phyloP scores from a whole-genome alignment of 1,284 basidiomycete species.

The Neotropicomus parvogracilis region DNA sequence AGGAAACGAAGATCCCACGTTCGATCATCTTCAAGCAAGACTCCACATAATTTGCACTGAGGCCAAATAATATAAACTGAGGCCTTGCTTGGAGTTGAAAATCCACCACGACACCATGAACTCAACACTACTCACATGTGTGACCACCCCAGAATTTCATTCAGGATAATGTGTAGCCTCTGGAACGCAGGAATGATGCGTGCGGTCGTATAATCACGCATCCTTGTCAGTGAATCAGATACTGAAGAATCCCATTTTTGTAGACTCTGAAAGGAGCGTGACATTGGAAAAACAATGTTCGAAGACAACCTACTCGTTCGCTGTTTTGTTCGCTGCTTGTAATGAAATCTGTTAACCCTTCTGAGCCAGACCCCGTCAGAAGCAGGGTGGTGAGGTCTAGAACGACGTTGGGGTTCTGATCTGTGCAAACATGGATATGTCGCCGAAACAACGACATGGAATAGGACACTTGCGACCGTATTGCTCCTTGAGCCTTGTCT shows the following conservation, averaged over 20 bases:
- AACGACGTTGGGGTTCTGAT: conserved; percentile 56
- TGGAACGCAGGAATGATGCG: conserved; percentile 70
- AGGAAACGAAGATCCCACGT: conserved; percentile 57
- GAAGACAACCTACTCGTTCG: conserved; percentile 55
- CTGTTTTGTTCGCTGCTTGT: conserved; percentile 75
- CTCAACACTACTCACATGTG: conserved; percentile 50
- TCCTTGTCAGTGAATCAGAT: conserved; percentile 61
- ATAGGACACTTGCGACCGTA: conserved; percentile 54
- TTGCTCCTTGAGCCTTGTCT: conserved; percentile 57
- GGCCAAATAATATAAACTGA: conserved; percentile 49
- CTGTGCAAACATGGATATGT: conserved; percentile 34
- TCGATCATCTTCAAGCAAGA: conserved; percentile 50
- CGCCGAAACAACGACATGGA: conserved; percentile 5
- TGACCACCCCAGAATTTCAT: conserved; percentile 75
- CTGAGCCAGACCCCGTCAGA: conserved; percentile 64
- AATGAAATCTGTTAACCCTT: conserved; percentile 66
- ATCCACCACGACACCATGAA: conserved; percentile 11
- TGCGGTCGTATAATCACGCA: conserved; percentile 70
- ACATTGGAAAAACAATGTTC: conserved; percentile 16
- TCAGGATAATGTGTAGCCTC: conserved; percentile 66
- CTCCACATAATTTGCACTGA: conserved; percentile 48
- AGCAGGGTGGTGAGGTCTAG: conserved; percentile 70
- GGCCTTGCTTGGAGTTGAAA: conserved; percentile 38
- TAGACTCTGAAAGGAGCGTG: conserved; percentile 49
- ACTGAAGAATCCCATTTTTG: conserved; percentile 78